Evolutionary conservation across 148 eudicot genomes (phyloP).

Genomic region (Rhododendron vialii): DNA sequence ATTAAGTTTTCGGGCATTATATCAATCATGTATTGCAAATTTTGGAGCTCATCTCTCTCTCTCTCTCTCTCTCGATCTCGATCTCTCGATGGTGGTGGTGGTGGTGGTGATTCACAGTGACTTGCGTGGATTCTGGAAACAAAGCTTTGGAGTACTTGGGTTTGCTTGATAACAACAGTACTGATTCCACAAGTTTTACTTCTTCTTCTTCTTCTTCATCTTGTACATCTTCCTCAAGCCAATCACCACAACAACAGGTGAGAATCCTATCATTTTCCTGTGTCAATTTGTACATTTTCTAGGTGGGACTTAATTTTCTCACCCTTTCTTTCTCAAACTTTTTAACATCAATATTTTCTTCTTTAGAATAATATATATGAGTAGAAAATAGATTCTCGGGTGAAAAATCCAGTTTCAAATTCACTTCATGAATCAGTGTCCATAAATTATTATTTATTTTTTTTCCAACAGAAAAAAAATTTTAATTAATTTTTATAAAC

Average conservation of each 20-base stretch:
- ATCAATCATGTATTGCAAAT: neutral
- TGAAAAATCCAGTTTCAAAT: neutral
- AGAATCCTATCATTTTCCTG: neutral
- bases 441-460: too few relatives aligned
- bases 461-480: too few relatives aligned
- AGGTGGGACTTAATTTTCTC: neutral
- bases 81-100: neutral
- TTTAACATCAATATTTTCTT: neutral
- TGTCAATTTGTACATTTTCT: neutral
- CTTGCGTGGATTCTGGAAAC: constrained; percentile 57
- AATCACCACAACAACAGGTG: constrained; percentile 11
- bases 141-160: constrained; percentile 61
- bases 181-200: neutral
- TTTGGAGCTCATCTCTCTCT: neutral
- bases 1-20: neutral
- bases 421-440: neutral
- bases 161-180: constrained; percentile 16
- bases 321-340: neutral
- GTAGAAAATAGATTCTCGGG: neutral
- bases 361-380: neutral
- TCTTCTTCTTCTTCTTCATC: neutral
- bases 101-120: constrained; percentile 30
- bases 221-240: neutral
- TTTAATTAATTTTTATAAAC: too few relatives aligned
- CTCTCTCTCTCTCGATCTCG: neutral